Evolutionary conservation across 352 stramenopile genomes (phyloP).

Genomic region (Paralagenidium karlingii): DNA sequence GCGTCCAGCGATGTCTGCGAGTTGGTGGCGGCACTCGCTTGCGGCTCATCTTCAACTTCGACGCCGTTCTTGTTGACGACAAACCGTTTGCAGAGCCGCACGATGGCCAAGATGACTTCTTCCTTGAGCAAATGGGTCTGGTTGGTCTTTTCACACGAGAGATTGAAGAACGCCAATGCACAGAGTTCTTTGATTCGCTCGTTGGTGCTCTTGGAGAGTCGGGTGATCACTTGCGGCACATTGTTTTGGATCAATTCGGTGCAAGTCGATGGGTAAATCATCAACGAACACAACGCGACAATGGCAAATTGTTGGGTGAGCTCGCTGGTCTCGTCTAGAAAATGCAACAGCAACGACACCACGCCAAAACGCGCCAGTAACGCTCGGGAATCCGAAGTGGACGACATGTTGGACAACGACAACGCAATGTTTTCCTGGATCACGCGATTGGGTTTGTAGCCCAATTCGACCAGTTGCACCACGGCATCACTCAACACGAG

Average conservation of each 20-base stretch:
- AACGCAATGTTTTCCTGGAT: conserved; percentile 68
- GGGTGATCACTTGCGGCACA: conserved; percentile 35
- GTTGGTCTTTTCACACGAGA: conserved; percentile 63
- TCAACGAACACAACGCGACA: conserved; percentile 52
- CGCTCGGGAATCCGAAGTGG: conserved; percentile 36
- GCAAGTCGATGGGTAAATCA: conserved; percentile 35
- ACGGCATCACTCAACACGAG: conserved; percentile 49
- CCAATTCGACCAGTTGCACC: conserved; percentile 50
- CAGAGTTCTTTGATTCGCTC: conserved; percentile 59
- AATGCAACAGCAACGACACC: conserved; percentile 53
- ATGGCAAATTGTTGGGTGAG: conserved; percentile 58
- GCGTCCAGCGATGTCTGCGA: neutral
- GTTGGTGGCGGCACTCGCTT: conserved; percentile 1
- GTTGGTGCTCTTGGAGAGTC: conserved; percentile 19
- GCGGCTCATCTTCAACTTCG: conserved; percentile 44
- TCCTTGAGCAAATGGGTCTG: conserved; percentile 55
- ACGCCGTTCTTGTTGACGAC: conserved; percentile 22
- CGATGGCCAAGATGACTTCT: conserved; percentile 55
- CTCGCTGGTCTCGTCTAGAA: conserved; percentile 33
- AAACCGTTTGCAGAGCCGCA: conserved; percentile 45
- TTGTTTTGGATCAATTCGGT: conserved; percentile 60
- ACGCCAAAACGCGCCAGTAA: conserved; percentile 49
- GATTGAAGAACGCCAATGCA: conserved; percentile 62
- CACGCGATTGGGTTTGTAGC: conserved; percentile 22
- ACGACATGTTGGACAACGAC: conserved; percentile 61